These are phyloP conservation scores for Oryza rufipogon DNA, from an alignment of 176 grass and related monocot genomes.

Conservation along the genomic window DNA sequence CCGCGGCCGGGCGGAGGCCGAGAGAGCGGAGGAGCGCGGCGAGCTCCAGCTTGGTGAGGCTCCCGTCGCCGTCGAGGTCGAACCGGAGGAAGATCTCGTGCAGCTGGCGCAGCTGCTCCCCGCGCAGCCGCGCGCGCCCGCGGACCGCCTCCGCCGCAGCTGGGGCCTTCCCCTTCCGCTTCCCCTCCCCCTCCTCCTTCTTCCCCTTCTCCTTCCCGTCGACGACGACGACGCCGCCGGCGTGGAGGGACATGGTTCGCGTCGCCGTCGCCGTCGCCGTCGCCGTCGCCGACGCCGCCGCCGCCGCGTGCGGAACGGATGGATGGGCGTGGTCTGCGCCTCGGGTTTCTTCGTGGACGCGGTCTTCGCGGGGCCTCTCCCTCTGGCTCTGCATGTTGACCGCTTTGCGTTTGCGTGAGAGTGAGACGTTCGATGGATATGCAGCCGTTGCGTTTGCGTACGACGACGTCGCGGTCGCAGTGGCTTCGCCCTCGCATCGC, in stretches of 20 bases:
- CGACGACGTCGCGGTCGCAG: background rate
- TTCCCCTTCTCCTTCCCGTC: too few species aligned
- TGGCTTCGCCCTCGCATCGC: background rate
- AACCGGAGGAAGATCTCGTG: constrained; percentile 59
- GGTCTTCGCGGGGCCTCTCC: constrained; percentile 27
- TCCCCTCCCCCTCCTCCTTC: background rate
- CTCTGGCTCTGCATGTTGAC: constrained; percentile 26
- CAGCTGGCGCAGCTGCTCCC: constrained; percentile 61
- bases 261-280: constrained; percentile 3
- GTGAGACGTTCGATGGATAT: background rate
- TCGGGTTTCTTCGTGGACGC: constrained; percentile 34
- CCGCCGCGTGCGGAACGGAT: background rate
- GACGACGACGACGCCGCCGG: background rate
- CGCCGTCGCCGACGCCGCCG: background rate
- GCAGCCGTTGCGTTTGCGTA: background rate
- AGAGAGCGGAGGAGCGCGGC: constrained; percentile 61
- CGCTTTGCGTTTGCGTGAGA: background rate
- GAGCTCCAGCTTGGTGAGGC: constrained; percentile 60
- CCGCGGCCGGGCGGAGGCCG: constrained; percentile 46
- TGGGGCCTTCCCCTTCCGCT: background rate
- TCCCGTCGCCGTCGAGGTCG: constrained; percentile 67
- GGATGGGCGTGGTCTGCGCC: constrained; percentile 6
- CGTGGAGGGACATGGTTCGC: constrained; percentile 33
- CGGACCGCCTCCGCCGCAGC: background rate
- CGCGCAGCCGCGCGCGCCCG: constrained; percentile 47